A percentile compares a stretch with the other conserved stretches of the same genome.
Evolutionary conservation across 2,329 filamentous ascomycete genomes (phyloP).

Genomic region (Septoria linicola): DNA sequence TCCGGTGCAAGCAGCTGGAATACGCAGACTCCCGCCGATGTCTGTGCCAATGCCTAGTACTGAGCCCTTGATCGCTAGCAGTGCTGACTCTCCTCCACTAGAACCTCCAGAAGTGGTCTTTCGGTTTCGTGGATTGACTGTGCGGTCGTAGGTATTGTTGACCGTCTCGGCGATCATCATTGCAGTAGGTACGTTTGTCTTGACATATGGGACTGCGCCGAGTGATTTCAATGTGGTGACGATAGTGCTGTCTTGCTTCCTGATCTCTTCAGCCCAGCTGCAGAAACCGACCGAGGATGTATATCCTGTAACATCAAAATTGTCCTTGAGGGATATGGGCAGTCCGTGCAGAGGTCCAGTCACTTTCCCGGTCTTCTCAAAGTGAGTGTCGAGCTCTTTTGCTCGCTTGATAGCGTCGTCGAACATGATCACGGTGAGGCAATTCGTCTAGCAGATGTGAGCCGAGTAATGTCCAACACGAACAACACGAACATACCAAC

Average conservation of each 20-base stretch:
- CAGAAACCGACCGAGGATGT: conserved; percentile 65
- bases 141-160: conserved; percentile 61
- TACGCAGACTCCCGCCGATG: conserved; percentile 59
- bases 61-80: conserved; percentile 60
- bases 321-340: conserved; percentile 68
- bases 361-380: conserved; percentile 46
- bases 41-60: conserved; percentile 64
- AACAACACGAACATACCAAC: conserved; percentile 40
- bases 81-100: conserved; percentile 65
- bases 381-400: conserved; percentile 54
- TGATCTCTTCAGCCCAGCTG: conserved; percentile 60
- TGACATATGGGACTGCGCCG: conserved; percentile 67
- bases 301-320: conserved; percentile 62
- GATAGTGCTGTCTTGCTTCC: conserved; percentile 55
- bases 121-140: conserved; percentile 60
- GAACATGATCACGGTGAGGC: conserved; percentile 59
- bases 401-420: conserved; percentile 53
- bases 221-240: conserved; percentile 58
- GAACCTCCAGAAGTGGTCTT: conserved; percentile 62
- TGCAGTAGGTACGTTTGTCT: conserved; percentile 68
- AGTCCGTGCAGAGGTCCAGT: conserved; percentile 67
- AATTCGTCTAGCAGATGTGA: conserved; percentile 52
- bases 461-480: not conserved
- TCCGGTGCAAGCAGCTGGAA: conserved; percentile 58
- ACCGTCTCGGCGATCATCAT: conserved; percentile 69